Evolutionary conservation across 768 basidiomycete genomes (phyloP), one percentile per base, ranked within the genome.

Genomic region (Auricularia heimuer): DNA sequence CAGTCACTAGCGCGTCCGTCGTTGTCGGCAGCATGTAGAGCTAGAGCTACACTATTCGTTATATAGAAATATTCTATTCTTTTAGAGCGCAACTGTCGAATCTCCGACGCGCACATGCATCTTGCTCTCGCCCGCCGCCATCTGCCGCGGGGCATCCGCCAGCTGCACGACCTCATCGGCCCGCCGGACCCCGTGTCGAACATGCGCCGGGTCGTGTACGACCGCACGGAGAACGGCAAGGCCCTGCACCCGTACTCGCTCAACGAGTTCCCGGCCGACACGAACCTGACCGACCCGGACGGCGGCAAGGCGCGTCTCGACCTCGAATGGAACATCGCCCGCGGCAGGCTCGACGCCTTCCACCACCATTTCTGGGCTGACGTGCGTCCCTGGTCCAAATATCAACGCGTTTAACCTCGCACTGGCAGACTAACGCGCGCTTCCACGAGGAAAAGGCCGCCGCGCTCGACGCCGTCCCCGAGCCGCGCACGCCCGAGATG

Each of bases 351-450:
- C 24, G 89, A 92, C 70, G 78, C 83, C 29, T 86, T 89, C 70
- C 87, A 92, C 67, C 87, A 93, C 64, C 75, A 79, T 18, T 94
- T 91, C 73, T 94, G 92, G 92, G 74, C 83, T 63, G 86, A 92
- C 63, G 92, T 92, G 71, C 68, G 89, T 81, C n/a, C 12, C 12
- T 54, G 44, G 54, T 1, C 44, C 4, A 12, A 61, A 44, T 2
- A 10, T 35, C 29, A 45, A 42, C 33, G 35, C 4, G n/a, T 4
- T 21, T 70, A n/a, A 12, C 29, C 29, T 39, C 54, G 24, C 39
- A 34, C 37, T 64, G 33, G n/a, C 69, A 94, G 92, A 89, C 83
- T 72, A 94, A 94, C 72, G 78, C 81, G 10, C 86, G 91, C n/a
- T 93, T 92, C 71, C 85, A 90, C 71, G 78, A 81, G 8, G 89